phyloP scores from a whole-genome alignment of 148 eudicot genomes.

The Silene conica region DNA sequence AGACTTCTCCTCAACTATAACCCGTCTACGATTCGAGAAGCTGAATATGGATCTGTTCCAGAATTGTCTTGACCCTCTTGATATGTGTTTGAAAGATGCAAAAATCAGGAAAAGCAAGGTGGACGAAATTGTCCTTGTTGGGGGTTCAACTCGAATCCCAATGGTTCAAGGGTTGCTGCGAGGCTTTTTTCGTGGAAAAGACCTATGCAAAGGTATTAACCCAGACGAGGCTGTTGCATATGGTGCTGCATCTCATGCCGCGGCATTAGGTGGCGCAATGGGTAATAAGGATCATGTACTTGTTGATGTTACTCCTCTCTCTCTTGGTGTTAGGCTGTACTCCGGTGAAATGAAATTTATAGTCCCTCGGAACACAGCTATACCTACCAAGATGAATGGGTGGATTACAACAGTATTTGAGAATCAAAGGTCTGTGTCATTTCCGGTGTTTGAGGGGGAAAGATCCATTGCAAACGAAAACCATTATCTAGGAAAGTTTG shows the following conservation, averaged over 20 bases:
- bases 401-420: neutral
- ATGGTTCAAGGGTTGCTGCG: conserved; percentile 12
- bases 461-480: neutral
- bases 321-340: neutral
- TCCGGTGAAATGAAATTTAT: too few relatives aligned
- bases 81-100: conserved; percentile 13
- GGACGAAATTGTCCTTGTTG: conserved; percentile 17
- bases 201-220: neutral
- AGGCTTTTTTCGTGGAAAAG: neutral
- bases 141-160: conserved; percentile 27
- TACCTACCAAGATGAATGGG: too few relatives aligned
- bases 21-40: conserved; percentile 9
- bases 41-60: conserved; percentile 15
- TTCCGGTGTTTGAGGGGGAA: neutral
- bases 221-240: conserved; percentile 13
- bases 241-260: neutral
- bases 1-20: conserved; percentile 7
- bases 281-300: neutral
- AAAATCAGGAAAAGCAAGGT: neutral
- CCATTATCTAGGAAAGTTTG: neutral
- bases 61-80: conserved; percentile 5
- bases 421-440: neutral
- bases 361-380: too few relatives aligned
- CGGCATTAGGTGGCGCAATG: neutral
- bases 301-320: conserved; percentile 3